phyloP scores from a whole-genome alignment of 441 rosid species.

The California macrophylla region DNA sequence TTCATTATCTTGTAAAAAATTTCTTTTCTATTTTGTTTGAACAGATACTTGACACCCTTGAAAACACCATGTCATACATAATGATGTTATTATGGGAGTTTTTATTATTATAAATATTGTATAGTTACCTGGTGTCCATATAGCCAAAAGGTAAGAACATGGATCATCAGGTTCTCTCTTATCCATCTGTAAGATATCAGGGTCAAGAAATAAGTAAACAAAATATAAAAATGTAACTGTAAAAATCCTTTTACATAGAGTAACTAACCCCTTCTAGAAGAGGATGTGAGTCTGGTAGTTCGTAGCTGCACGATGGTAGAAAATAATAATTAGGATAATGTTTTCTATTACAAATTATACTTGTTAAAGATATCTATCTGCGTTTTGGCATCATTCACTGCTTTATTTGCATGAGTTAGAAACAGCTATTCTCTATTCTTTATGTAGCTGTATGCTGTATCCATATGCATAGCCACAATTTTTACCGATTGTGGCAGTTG shows the following conservation, averaged over 20 bases:
- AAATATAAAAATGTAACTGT: not conserved
- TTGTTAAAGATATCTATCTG: not conserved
- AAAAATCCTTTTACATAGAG: constrained; percentile 3
- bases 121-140: constrained; percentile 89
- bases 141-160: constrained; percentile 85
- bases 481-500: not conserved
- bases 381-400: not conserved
- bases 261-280: constrained; percentile 64
- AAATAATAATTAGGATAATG: not conserved
- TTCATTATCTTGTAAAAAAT: not conserved
- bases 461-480: not conserved
- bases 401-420: not conserved
- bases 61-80: not conserved
- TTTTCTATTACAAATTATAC: not conserved
- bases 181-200: constrained; percentile 50
- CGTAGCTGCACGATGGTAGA: constrained; percentile 54
- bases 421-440: not conserved
- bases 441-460: not conserved
- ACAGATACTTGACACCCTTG: not conserved
- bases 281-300: constrained; percentile 84
- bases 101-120: not conserved
- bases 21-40: not conserved
- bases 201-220: not conserved
- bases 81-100: not conserved
- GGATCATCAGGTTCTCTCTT: constrained; percentile 85